Evolutionary conservation across 305 asterid genomes (phyloP).

Genomic region (Fraxinus xanthoxyloides): DNA sequence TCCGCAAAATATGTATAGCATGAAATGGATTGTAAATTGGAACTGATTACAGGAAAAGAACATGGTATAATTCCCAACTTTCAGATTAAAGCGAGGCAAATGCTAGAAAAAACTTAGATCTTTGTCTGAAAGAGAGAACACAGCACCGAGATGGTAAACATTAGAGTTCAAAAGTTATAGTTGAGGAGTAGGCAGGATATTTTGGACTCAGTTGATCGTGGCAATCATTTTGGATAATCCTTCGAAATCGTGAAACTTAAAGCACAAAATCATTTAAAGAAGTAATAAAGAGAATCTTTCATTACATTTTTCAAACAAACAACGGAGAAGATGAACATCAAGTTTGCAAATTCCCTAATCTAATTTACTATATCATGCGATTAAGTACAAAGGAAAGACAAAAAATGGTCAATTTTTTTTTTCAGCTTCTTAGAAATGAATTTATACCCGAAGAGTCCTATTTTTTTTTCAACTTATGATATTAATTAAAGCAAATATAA

Average conservation of each 20-base stretch:
- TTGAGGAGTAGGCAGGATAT: neutral
- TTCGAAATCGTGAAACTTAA: neutral
- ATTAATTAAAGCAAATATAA: neutral
- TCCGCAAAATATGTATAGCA: neutral
- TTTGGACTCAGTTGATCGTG: neutral
- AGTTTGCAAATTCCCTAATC: neutral
- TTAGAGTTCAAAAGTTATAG: neutral
- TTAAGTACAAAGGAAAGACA: neutral
- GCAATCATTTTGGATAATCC: neutral
- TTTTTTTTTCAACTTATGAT: neutral
- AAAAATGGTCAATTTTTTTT: neutral
- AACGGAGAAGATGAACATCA: neutral
- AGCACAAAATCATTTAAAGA: neutral
- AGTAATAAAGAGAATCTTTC: neutral
- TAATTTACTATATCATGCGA: neutral
- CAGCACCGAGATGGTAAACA: neutral
- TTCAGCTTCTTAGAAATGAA: neutral
- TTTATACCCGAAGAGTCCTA: neutral
- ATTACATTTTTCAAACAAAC: neutral
- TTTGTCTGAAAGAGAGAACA: neutral
- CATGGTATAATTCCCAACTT: neutral
- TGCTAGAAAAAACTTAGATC: neutral
- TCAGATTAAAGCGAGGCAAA: neutral
- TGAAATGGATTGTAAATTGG: neutral
- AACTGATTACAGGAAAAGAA: conserved; percentile 2